phyloP scores from a whole-genome alignment of 2,329 filamentous ascomycete genomes.

The Neonectria coccinea region DNA sequence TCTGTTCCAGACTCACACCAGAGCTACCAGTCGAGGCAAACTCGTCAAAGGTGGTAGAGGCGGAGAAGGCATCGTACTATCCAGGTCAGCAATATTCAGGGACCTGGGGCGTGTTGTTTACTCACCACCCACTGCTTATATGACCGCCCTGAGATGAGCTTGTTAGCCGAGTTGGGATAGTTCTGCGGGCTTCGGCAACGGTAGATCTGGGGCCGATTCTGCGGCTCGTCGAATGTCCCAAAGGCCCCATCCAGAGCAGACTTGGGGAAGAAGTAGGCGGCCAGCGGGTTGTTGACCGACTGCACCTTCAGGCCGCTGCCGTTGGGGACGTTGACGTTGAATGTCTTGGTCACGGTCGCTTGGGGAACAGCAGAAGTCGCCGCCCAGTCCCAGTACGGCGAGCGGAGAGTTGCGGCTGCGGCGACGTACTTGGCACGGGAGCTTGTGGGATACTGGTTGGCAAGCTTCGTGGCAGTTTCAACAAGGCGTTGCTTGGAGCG shows the following conservation, averaged over 20 bases:
- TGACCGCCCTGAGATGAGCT: constrained; percentile 45
- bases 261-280: constrained; percentile 63
- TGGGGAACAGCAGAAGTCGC: constrained; percentile 55
- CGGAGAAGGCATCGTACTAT: constrained; percentile 57
- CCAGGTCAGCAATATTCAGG: neutral
- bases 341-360: constrained; percentile 50
- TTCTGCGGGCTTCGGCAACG: constrained; percentile 53
- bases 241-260: constrained; percentile 53
- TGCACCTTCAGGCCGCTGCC: constrained; percentile 47
- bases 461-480: constrained; percentile 12
- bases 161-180: constrained; percentile 56
- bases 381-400: constrained; percentile 69
- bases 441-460: constrained; percentile 51
- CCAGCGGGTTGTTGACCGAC: constrained; percentile 64
- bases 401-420: constrained; percentile 61
- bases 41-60: constrained; percentile 50
- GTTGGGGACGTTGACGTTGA: constrained; percentile 56
- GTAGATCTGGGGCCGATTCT: constrained; percentile 52
- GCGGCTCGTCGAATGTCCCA: constrained; percentile 46
- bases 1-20: constrained; percentile 56
- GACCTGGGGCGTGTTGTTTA: constrained; percentile 9
- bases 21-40: constrained; percentile 51
- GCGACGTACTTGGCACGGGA: constrained; percentile 53
- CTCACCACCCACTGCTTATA: constrained; percentile 58
- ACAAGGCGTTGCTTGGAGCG: constrained; percentile 10